phyloP scores from a whole-genome alignment of 306 rosid species.

The Fagus crenata region DNA sequence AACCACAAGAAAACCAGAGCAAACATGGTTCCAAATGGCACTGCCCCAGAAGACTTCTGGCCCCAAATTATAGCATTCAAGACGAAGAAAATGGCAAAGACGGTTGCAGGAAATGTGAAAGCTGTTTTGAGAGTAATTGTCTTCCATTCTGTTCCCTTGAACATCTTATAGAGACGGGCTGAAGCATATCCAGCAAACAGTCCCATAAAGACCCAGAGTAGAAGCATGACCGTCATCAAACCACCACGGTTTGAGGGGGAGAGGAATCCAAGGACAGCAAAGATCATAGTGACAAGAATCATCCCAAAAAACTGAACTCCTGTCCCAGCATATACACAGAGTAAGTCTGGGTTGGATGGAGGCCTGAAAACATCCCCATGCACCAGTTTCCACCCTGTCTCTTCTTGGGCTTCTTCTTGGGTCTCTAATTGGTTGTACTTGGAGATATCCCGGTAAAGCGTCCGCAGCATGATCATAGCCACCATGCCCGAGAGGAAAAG shows the following conservation, averaged over 20 bases:
- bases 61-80: constrained; percentile 94
- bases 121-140: constrained; percentile 71
- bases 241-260: constrained; percentile 95
- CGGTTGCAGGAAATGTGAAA: constrained; percentile 63
- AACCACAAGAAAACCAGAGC: constrained; percentile 92
- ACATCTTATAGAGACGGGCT: constrained; percentile 62
- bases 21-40: constrained; percentile 96
- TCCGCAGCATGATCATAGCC: constrained; percentile 96
- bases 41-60: constrained; percentile 86
- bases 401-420: constrained; percentile 93
- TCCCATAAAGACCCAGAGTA: constrained; percentile 94
- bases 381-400: constrained; percentile 89
- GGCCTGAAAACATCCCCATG: constrained; percentile 88
- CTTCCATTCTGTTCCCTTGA: constrained; percentile 86
- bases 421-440: constrained; percentile 88
- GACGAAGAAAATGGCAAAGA: constrained; percentile 69
- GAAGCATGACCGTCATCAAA: constrained; percentile 85
- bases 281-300: constrained; percentile 83
- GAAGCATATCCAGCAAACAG: constrained; percentile 72
- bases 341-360: constrained; percentile 70
- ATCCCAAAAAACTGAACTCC: constrained; percentile 92
- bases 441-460: constrained; percentile 93
- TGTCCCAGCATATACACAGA: constrained; percentile 83
- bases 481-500: constrained; percentile 92
- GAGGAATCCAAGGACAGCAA: constrained; percentile 84